Evolutionary conservation across 208 protist species (phyloP).

Genomic region (Porcisia hertigi): DNA sequence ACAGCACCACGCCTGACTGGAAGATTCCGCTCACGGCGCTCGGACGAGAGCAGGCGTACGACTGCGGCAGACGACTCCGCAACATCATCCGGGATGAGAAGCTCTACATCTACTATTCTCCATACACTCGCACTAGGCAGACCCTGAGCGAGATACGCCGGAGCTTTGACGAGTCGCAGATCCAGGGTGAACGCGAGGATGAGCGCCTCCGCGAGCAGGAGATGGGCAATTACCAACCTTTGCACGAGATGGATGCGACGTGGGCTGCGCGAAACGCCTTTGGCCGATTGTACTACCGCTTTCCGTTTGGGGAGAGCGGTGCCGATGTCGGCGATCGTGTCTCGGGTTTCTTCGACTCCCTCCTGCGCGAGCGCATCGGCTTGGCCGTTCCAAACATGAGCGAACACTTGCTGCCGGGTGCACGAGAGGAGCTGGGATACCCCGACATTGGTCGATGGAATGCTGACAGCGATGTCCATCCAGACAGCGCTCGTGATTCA

Average conservation of each 20-base stretch:
- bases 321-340: slow-evolving; percentile 92
- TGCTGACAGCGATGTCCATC: not conserved
- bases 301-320: slow-evolving; percentile 89
- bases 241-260: slow-evolving; percentile 68
- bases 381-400: slow-evolving; percentile 70
- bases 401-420: slow-evolving; percentile 24
- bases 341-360: slow-evolving; percentile 86
- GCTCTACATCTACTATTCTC: slow-evolving; percentile 90
- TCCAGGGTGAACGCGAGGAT: slow-evolving; percentile 90
- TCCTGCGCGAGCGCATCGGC: slow-evolving; percentile 72
- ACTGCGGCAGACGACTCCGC: slow-evolving; percentile 79
- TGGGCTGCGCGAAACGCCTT: slow-evolving; percentile 73
- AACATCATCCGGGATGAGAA: slow-evolving; percentile 78
- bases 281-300: slow-evolving; percentile 92
- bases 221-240: slow-evolving; percentile 92
- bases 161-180: slow-evolving; percentile 60
- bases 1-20: slow-evolving; percentile 89
- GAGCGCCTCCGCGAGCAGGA: slow-evolving; percentile 94
- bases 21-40: slow-evolving; percentile 80
- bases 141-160: slow-evolving; percentile 85
- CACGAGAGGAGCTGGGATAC: slow-evolving; percentile 20
- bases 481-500: not conserved
- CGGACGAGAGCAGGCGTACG: slow-evolving; percentile 80
- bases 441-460: slow-evolving; percentile 21
- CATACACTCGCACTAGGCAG: slow-evolving; percentile 84